Evolutionary conservation across 139 green algal genomes (phyloP).

Genomic region (Chlamydomonas sp.): DNA sequence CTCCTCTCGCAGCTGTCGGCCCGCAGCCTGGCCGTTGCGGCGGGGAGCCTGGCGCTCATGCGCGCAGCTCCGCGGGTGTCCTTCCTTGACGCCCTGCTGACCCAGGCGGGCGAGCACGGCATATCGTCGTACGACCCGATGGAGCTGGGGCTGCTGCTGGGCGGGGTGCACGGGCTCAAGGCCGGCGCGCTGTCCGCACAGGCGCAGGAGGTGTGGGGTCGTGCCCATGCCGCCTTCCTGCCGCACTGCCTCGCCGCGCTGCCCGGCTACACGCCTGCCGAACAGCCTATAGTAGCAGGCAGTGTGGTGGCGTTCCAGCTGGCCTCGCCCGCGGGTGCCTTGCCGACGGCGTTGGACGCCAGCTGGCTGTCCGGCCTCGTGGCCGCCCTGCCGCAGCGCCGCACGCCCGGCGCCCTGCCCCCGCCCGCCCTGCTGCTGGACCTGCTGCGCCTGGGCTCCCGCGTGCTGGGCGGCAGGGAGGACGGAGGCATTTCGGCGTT

Average conservation of each 20-base stretch:
- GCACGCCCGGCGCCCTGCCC: not conserved
- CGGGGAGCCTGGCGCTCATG: slow-evolving; percentile 18
- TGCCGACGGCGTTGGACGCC: not conserved
- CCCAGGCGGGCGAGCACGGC: not conserved
- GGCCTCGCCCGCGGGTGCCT: not conserved
- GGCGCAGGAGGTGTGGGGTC: not conserved
- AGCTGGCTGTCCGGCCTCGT: not conserved
- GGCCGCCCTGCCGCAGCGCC: not conserved
- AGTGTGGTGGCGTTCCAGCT: not conserved
- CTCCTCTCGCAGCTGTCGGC: not conserved
- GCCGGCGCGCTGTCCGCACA: not conserved
- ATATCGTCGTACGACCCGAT: not conserved
- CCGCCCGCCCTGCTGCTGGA: not conserved
- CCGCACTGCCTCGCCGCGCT: not conserved
- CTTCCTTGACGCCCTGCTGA: not conserved
- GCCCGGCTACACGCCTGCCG: not conserved
- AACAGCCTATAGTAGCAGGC: not conserved
- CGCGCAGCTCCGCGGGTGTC: not conserved
- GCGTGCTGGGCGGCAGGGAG: not conserved
- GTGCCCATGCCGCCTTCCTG: not conserved
- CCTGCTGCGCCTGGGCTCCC: not conserved
- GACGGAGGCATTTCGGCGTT: not conserved
- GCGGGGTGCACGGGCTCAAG: not conserved
- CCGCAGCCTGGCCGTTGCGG: not conserved
- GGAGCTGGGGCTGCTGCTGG: slow-evolving; percentile 22